Percentiles rank a stretch among this genome's conserved stretches.
These are phyloP conservation scores for Gamarada debralockiae DNA, from an alignment of 495 filamentous ascomycete species.

Conservation along the genomic window DNA sequence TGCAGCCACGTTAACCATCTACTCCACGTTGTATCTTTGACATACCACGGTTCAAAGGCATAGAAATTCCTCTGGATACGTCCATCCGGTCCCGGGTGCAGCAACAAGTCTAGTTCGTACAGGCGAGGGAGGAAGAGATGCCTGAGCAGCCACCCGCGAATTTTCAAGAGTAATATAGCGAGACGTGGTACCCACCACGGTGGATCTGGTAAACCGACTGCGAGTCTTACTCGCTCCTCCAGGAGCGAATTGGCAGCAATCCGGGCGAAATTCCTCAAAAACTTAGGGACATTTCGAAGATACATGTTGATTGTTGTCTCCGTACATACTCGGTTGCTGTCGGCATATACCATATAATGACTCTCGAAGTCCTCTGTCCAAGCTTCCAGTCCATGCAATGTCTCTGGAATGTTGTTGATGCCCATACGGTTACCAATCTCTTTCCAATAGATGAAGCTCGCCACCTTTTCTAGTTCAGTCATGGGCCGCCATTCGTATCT, in stretches of 20 bases:
- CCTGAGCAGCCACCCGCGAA: conserved; percentile 48
- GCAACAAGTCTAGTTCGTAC: conserved; percentile 35
- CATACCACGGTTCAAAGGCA: conserved; percentile 56
- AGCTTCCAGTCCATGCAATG: conserved; percentile 46
- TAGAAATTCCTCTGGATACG: conserved; percentile 39
- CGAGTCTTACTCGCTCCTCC: conserved; percentile 54
- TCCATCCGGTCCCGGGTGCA: conserved; percentile 38
- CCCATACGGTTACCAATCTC: conserved; percentile 35
- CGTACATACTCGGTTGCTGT: conserved; percentile 49
- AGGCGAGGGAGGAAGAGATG: conserved; percentile 52
- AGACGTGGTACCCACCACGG: conserved; percentile 31
- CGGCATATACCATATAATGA: conserved; percentile 47
- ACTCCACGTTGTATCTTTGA: conserved; percentile 52
- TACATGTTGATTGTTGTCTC: conserved; percentile 52
- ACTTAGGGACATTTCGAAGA: conserved; percentile 47
- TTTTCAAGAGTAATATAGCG: conserved; percentile 36
- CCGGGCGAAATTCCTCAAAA: conserved; percentile 39
- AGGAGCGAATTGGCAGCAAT: conserved; percentile 54
- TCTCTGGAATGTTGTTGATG: conserved; percentile 30
- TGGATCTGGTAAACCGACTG: conserved; percentile 45
- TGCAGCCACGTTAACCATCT: conserved; percentile 45
- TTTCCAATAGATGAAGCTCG: conserved; percentile 37
- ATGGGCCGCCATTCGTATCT: conserved; percentile 38
- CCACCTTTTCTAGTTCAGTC: conserved; percentile 34
- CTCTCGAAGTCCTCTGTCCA: conserved; percentile 52